Evolutionary conservation across 129 eudicot species (phyloP), one percentile per base, ranked within the genome.

Genomic region (Flaveria linearis): DNA sequence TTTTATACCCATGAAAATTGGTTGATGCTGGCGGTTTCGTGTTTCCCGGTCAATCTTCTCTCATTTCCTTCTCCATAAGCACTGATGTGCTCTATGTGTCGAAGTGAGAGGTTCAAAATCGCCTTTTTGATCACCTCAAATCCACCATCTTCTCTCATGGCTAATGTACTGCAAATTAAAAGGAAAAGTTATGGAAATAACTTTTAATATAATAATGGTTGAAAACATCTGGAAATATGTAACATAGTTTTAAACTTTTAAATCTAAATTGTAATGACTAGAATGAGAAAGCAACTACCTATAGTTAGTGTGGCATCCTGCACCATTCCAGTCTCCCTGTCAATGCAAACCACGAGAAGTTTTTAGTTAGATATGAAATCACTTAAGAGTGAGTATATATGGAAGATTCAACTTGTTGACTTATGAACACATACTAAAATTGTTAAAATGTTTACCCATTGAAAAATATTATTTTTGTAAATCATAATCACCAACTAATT

Each of bases 321-420:
- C 99, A 72, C 99, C 99, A 65, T 95, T 95, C 99, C 99, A 95
- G 94, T 95, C 99, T 65, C 99, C 99, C 98, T 93, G 78, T 61
- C 77, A 78, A 64, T 60, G 43, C 50, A 26, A 74, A 79, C 8
- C 25, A 73, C 36, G 36, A 68, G 39, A 14, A 10, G 9, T 2
- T 41, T 22, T 8, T 23, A 10, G 18, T 50, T 56, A 76, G 15
- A 3, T 61, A 60, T 41, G 23, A 1, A 53, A 53, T 53, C 17
- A 11, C 3, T 7, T 7, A 63, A 57, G 33, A 51, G 61, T 9
- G 51, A 50, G 16, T n/a, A 50, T 58, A 16, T 33, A 5, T 36
- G 30, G 13, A 52, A 39, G 16, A 5, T 33, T 56, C 52, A 15
- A 41, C 17, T 7, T 51, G 0, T 2, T 18, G 16, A 26, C 18